phyloP scores from a whole-genome alignment of 2,329 filamentous ascomycete species.

The Albifimbria verrucaria region DNA sequence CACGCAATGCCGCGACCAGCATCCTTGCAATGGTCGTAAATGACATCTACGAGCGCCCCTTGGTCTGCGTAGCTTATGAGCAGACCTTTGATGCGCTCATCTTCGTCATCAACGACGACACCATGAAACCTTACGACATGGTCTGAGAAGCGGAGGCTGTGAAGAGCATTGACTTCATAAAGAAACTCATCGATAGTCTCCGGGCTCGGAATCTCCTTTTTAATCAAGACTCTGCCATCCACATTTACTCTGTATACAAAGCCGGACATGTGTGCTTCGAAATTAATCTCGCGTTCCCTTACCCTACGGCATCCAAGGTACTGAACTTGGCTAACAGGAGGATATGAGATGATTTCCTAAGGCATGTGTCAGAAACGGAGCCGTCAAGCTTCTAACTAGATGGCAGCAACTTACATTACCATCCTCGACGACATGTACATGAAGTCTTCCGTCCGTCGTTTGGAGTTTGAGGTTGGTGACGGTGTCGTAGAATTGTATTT shows the following conservation, averaged over 20 bases:
- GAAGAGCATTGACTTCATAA: constrained; percentile 95
- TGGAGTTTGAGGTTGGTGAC: constrained; percentile 95
- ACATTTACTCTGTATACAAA: constrained; percentile 93
- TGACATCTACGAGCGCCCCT: constrained; percentile 84
- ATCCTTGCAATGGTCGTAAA: constrained; percentile 72
- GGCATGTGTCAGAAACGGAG: constrained; percentile 11
- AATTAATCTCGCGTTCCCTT: constrained; percentile 72
- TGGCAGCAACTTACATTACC: constrained; percentile 57
- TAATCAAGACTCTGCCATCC: constrained; percentile 70
- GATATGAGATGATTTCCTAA: constrained; percentile 87
- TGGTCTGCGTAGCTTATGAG: constrained; percentile 84
- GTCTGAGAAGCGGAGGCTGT: constrained; percentile 66
- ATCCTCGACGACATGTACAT: constrained; percentile 98
- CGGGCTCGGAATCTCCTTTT: constrained; percentile 96
- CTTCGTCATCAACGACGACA: constrained; percentile 84
- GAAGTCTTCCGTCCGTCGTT: constrained; percentile 80
- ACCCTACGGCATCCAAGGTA: constrained; percentile 67
- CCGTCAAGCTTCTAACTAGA: background rate
- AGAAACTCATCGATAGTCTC: constrained; percentile 95
- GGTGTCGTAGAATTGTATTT: constrained; percentile 94
- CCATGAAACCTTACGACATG: constrained; percentile 86
- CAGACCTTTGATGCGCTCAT: constrained; percentile 79
- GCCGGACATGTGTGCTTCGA: constrained; percentile 90
- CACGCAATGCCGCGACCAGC: constrained; percentile 59
- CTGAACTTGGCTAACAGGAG: constrained; percentile 66